These are phyloP conservation scores for Linum trigynum DNA, from an alignment of 345 rosid genomes.

Conservation along the genomic window DNA sequence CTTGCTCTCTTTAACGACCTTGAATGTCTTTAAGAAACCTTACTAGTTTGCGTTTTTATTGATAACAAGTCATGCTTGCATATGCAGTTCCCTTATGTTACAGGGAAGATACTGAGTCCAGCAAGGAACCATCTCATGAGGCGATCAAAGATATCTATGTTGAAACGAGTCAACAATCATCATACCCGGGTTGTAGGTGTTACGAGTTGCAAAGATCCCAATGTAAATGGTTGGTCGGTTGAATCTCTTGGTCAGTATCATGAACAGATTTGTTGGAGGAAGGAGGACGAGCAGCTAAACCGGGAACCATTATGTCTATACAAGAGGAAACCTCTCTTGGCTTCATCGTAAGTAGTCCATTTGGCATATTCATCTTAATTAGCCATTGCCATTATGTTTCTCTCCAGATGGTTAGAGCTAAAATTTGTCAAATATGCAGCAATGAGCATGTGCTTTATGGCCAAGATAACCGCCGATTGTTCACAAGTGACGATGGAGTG, in stretches of 20 bases:
- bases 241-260: slow-evolving; percentile 34
- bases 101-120: slow-evolving; percentile 13
- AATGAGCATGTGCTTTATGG: slow-evolving; percentile 36
- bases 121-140: slow-evolving; percentile 4
- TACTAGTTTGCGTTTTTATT: not conserved
- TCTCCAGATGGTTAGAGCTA: not conserved
- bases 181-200: slow-evolving; percentile 36
- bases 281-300: slow-evolving; percentile 14
- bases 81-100: slow-evolving; percentile 5
- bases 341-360: slow-evolving; percentile 33
- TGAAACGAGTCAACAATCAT: slow-evolving; percentile 8
- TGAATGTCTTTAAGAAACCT: no score
- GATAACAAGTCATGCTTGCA: not conserved
- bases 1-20: slow-evolving; percentile 1
- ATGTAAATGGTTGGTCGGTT: slow-evolving; percentile 49
- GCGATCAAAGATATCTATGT: slow-evolving; percentile 7
- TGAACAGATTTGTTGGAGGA: slow-evolving; percentile 64
- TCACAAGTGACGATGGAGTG: slow-evolving; percentile 35
- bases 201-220: slow-evolving; percentile 58
- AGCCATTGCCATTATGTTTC: not conserved
- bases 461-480: slow-evolving; percentile 39
- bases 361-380: not conserved
- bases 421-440: slow-evolving; percentile 25
- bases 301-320: slow-evolving; percentile 51
- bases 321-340: slow-evolving; percentile 41